Evolutionary conservation across 495 filamentous ascomycete genomes (phyloP), one percentile per base, ranked within the genome.

Genomic region (Tuber calosporum): DNA sequence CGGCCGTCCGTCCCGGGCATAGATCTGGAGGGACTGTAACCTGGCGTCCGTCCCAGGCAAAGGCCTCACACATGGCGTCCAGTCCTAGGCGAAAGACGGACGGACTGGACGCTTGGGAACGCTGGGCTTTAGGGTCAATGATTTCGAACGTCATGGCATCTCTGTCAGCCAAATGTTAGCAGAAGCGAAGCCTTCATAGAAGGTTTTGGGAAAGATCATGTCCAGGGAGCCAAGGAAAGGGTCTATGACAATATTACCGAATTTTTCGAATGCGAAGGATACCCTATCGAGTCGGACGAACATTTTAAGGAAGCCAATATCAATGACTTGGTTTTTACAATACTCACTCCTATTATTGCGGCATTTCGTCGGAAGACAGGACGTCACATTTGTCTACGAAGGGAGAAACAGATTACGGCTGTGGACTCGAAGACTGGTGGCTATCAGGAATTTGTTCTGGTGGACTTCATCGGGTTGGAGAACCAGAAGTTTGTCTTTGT

Each of bases 181-280:
- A 48, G 62, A 66, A n/a, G 71, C 39, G 9, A 62, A 4, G 22
- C 11, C 41, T 3, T 1, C 2, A 42, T 42, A 15, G 11, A 3
- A 0, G 41, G 41, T 42, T 15, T 42, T 15, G 41, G 11, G 41
- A 3, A 42, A 42, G 3, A 0, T 3, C 41, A 42, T 1, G 34
- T 73, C 36, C 42, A 41, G 34, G 66, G 66, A 26, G 69, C 67
- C 43, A 75, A 69, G 42, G 62, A 73, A 42, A 73, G 13, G 43
- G 70, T 73, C 42, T 76, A 73, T 66, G 42, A 73, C 41, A n/a
- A 15, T 15, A 72, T 76, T 58, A 13, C 73, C 36, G 43, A 76
- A 48, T 45, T 69, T 76, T 36, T 75, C 30, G 53, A 62, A n/a
- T 37, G 36, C 70, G 66, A 73, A 42, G 70, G 58, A 4, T 74